These are phyloP conservation scores for Diaporthe sp. DNA, from an alignment of 2,329 filamentous ascomycete species.

Conservation along the genomic window DNA sequence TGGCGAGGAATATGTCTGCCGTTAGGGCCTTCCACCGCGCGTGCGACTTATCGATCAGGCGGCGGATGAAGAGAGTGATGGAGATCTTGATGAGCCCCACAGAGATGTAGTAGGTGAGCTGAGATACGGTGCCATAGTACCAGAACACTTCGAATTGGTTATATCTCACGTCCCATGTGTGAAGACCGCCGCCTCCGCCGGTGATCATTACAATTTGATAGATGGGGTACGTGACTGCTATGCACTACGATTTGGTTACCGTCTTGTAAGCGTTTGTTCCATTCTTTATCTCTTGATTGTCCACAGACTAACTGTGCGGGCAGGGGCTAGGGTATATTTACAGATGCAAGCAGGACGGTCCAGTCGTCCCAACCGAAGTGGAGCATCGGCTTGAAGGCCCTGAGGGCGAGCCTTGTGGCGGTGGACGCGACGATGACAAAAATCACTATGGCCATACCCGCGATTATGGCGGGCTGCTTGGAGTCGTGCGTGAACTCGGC, in stretches of 20 bases:
- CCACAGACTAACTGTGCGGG: background rate
- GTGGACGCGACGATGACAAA: constrained; percentile 33
- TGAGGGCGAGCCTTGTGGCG: constrained; percentile 29
- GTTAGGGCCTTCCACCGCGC: constrained; percentile 48
- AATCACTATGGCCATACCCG: constrained; percentile 38
- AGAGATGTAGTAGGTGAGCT: constrained; percentile 21
- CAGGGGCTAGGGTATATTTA: constrained; percentile 30
- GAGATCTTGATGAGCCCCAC: constrained; percentile 46
- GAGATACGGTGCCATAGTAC: constrained; percentile 14
- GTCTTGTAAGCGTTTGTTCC: background rate
- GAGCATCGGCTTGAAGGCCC: constrained; percentile 26
- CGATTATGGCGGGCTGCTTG: constrained; percentile 35
- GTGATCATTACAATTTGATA: constrained; percentile 34
- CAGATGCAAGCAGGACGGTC: constrained; percentile 39
- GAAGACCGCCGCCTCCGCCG: constrained; percentile 33
- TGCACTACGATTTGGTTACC: background rate
- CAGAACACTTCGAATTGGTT: constrained; percentile 27
- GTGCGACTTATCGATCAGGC: constrained; percentile 39
- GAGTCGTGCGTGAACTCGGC: constrained; percentile 32
- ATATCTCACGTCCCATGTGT: constrained; percentile 40
- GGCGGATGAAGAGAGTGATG: constrained; percentile 45
- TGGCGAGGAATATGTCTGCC: constrained; percentile 47
- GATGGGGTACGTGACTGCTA: constrained; percentile 1
- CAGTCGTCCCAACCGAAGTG: constrained; percentile 39
- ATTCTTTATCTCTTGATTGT: background rate